Conservation (phyloP, 192 early-diverging fungal genomes). For the Mortierella claussenii region DNA sequence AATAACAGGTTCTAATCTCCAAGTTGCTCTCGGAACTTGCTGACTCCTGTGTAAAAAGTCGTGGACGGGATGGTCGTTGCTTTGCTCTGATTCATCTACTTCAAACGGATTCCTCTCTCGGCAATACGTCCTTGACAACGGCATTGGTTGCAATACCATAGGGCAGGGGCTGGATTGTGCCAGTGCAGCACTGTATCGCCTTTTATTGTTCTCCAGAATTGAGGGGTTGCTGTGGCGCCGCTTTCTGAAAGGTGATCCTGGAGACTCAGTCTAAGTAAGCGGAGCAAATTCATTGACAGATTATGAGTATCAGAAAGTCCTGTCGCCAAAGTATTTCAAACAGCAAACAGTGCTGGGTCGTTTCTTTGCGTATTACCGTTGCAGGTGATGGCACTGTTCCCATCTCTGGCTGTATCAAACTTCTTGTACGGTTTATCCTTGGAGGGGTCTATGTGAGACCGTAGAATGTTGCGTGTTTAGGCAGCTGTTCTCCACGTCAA, state of each 20-base stretch:
- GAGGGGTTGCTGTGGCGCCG: constrained; percentile 10
- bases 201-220: not conserved
- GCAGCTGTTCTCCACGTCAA: too few species aligned
- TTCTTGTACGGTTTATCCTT: not conserved
- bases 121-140: too few species aligned
- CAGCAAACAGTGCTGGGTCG: not conserved
- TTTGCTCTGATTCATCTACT: not conserved
- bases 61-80: not conserved
- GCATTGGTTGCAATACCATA: too few species aligned
- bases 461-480: too few species aligned
- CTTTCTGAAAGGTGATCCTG: constrained; percentile 4
- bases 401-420: not conserved
- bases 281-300: too few species aligned
- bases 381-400: not conserved
- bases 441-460: too few species aligned
- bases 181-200: not conserved
- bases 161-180: too few species aligned
- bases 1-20: not conserved
- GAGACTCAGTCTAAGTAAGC: too few species aligned
- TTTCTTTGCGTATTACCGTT: not conserved
- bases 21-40: not conserved
- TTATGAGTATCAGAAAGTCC: not conserved
- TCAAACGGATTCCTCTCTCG: constrained; percentile 22
- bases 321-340: not conserved
- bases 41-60: constrained; percentile 6